Conservation (phyloP, 225 moss, liverwort and hornwort species). For the Thuidium tamariscinum region DNA sequence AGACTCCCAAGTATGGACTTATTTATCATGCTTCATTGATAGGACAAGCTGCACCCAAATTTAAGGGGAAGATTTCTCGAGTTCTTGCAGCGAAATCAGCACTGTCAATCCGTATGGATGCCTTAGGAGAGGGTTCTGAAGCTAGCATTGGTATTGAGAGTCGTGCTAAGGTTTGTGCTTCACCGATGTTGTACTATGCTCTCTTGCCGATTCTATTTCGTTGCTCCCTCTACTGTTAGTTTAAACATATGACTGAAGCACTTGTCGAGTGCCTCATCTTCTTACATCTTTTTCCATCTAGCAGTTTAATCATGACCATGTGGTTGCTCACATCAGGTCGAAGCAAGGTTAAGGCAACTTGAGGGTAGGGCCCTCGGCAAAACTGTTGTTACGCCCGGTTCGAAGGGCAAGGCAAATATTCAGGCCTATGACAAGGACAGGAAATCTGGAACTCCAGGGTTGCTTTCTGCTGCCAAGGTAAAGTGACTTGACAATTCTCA, state of each 20-base stretch:
- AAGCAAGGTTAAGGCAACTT: conserved; percentile 60
- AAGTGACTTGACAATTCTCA: background rate
- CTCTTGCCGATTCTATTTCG: background rate
- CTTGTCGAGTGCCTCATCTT: background rate
- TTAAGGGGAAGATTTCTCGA: conserved; percentile 78
- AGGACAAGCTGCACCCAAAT: conserved; percentile 79
- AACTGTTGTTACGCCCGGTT: conserved; percentile 12
- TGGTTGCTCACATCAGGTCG: conserved; percentile 12
- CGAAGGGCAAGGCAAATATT: conserved; percentile 49
- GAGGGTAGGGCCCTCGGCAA: conserved; percentile 51
- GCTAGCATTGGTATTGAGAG: conserved; percentile 63
- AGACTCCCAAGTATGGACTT: conserved; percentile 82
- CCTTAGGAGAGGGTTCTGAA: conserved; percentile 50
- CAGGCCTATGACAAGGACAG: conserved; percentile 64
- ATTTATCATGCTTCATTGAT: conserved; percentile 83
- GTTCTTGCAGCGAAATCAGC: conserved; percentile 75
- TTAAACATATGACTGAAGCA: background rate
- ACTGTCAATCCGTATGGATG: conserved; percentile 63
- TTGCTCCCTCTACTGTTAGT: background rate
- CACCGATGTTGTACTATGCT: background rate
- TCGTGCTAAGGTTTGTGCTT: conserved; percentile 23
- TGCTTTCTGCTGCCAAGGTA: background rate
- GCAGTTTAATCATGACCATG: background rate
- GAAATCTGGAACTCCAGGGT: conserved; percentile 28
- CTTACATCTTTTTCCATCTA: background rate